These are phyloP conservation scores for Protomyces arabidopsidicola DNA, from an alignment of 1,139 yeast genomes.

Conservation along the genomic window DNA sequence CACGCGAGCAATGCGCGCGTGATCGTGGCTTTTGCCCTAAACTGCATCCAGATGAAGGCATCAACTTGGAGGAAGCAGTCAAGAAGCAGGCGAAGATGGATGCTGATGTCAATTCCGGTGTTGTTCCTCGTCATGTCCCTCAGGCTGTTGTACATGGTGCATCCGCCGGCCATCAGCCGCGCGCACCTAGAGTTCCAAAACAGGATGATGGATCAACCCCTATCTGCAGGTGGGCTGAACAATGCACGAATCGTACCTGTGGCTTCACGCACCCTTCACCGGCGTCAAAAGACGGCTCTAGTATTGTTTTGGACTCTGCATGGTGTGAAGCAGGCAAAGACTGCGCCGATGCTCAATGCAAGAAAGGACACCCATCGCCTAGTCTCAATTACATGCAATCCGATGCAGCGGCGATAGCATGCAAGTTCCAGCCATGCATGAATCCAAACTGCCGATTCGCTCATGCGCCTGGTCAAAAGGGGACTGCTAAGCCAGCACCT, in stretches of 20 bases:
- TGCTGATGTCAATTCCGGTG: slow-evolving; percentile 3
- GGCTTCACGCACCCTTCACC: slow-evolving; percentile 23
- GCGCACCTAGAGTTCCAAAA: not conserved
- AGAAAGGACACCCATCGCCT: slow-evolving; percentile 21
- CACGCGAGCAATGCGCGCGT: slow-evolving; percentile 5
- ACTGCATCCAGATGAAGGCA: slow-evolving; percentile 14
- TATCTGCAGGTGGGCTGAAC: slow-evolving; percentile 17
- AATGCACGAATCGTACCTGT: slow-evolving; percentile 20
- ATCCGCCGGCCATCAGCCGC: not conserved
- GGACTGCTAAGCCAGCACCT: not conserved
- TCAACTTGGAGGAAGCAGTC: slow-evolving; percentile 6
- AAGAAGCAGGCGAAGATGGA: slow-evolving; percentile 8
- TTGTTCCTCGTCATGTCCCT: not conserved
- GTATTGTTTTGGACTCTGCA: slow-evolving; percentile 18
- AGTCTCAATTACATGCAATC: slow-evolving; percentile 15
- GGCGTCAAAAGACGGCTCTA: slow-evolving; percentile 22
- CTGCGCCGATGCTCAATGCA: slow-evolving; percentile 18
- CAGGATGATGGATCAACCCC: slow-evolving; percentile 10
- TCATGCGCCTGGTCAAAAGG: slow-evolving; percentile 20
- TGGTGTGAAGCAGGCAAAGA: slow-evolving; percentile 10
- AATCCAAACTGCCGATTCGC: slow-evolving; percentile 22
- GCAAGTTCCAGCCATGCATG: slow-evolving; percentile 14
- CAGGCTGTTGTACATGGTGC: not conserved
- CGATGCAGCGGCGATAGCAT: not conserved
- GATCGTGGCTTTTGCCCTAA: slow-evolving; percentile 10